A percentile compares a stretch with the other conserved stretches of the same genome.
These are phyloP conservation scores for Pseudozyma hubeiensis DNA, from an alignment of 1,284 basidiomycete species.

Conservation along the genomic window DNA sequence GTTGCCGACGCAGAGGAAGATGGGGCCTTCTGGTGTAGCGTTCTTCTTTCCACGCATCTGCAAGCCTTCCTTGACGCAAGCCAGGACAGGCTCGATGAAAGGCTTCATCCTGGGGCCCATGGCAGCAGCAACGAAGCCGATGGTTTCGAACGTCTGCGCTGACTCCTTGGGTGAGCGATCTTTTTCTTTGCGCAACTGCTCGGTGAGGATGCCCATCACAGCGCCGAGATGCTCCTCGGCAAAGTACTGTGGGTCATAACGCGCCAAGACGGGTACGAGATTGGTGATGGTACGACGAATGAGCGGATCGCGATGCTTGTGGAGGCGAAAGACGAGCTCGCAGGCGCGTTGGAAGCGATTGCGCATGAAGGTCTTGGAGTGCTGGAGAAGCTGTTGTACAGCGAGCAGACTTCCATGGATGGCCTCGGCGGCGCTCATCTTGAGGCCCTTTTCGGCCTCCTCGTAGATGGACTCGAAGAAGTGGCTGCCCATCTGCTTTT, in stretches of 20 bases:
- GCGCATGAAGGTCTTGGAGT: constrained; percentile 95
- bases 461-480: constrained; percentile 72
- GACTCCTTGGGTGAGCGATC: constrained; percentile 59
- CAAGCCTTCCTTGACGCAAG: constrained; percentile 87
- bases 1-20: constrained; percentile 98
- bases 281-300: constrained; percentile 75
- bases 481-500: constrained; percentile 67
- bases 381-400: constrained; percentile 88
- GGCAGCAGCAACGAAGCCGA: constrained; percentile 92
- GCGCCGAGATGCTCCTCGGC: constrained; percentile 64
- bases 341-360: constrained; percentile 89
- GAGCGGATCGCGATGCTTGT: constrained; percentile 88
- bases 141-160: constrained; percentile 82
- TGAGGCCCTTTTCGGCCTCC: constrained; percentile 88
- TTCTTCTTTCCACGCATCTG: constrained; percentile 90
- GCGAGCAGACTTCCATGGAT: constrained; percentile 94
- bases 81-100: constrained; percentile 92
- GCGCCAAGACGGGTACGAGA: constrained; percentile 64
- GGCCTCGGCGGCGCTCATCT: constrained; percentile 81
- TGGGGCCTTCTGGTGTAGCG: constrained; percentile 90
- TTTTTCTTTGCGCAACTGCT: constrained; percentile 60
- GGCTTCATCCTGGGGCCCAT: constrained; percentile 95
- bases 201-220: constrained; percentile 60
- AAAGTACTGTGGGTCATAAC: constrained; percentile 66
- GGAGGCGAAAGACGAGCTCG: constrained; percentile 90